Conservation (phyloP, 1,284 basidiomycete species). For the Sporisorium iseilematis-ciliati region DNA sequence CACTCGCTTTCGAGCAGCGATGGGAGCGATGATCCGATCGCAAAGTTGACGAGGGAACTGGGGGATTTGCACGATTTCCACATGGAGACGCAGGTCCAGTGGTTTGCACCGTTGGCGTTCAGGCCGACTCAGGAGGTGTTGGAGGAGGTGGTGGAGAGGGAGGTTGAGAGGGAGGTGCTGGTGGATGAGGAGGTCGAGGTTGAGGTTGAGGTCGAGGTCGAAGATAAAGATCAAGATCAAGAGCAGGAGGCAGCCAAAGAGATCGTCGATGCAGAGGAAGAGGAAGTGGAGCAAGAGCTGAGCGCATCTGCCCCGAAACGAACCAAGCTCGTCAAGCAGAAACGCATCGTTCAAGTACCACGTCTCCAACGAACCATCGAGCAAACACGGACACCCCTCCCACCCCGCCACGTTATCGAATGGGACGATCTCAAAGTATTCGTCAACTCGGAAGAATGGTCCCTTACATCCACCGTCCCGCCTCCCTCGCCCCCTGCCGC, state of each 20-base stretch:
- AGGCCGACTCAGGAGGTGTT: conserved; percentile 74
- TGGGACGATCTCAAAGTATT: conserved; percentile 73
- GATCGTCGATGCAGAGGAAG: conserved; percentile 9
- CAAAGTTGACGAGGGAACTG: conserved; percentile 28
- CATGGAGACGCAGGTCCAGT: conserved; percentile 92
- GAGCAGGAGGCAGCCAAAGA: conserved; percentile 4
- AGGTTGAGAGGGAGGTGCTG: conserved; percentile 24
- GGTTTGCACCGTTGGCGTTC: conserved; percentile 89
- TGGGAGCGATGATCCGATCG: conserved; percentile 23
- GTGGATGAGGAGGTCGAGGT: conserved; percentile 52
- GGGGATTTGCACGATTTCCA: conserved; percentile 83
- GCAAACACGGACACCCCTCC: conserved; percentile 14
- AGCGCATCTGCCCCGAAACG: conserved; percentile 2
- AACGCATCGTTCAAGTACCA: conserved; percentile 26
- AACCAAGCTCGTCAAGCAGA: conserved; percentile 23
- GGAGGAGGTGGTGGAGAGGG: conserved; percentile 48
- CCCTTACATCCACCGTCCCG: conserved; percentile 71
- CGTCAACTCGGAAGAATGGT: conserved; percentile 96
- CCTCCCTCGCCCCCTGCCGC: conserved; percentile 10
- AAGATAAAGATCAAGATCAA: no score
- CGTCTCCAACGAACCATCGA: conserved; percentile 11
- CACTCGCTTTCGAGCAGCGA: conserved; percentile 18
- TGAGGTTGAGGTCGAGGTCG: conserved; percentile 17
- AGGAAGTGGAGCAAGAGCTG: conserved; percentile 13
- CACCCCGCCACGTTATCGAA: conserved; percentile 43